Base-by-base conservation (phyloP, 768 basidiomycete species). In the Auriscalpium vulgare region DNA sequence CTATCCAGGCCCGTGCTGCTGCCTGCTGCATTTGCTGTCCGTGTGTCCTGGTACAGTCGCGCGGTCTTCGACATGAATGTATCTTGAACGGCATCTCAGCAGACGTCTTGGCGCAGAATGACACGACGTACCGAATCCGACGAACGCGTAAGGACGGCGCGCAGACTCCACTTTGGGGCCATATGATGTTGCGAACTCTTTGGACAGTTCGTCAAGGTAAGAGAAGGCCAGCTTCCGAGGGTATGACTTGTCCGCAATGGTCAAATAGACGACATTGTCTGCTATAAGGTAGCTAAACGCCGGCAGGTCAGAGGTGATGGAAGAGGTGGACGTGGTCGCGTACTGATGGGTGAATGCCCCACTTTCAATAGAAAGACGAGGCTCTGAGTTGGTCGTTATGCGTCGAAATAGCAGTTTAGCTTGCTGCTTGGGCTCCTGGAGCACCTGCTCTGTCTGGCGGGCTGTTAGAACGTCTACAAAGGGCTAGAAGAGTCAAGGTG, bases 31-130 rank as follows among this genome's bases (percentile, higher is more conserved):
- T 71, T 83, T 19, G 88, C 88, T 49, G 91, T 91, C 62, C 95
- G 82, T 47, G 95, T 92, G 70, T 99, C 97, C 62, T 85, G 85
- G 71, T 99, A 99, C 46, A 98, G 77, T 50, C 95, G 84, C 4
- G 95, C 90, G 2, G 97, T 98, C 71, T 97, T 97, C 45, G 90
- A 90, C 86, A 99, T 99, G 73, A 99, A 99, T 0, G 95, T 98
- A 67, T 99, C 97, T 97, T 59, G 3, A 43, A 51, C 51, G 56
- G 37, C 49, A 11, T 50, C 62, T 40, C 23, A 54, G 34, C 43
- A 34, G 50, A 51, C 36, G 50, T 6, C 40, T 19, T 49, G 40
- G 50, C 37, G 36, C 43, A 60, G 50, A n/a, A n/a, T 23, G 36
- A 19, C 40, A 37, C 10, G 47, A 37, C 21, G 75, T 90, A 95